A percentile compares a stretch with the other conserved stretches of the same genome.
Conservation (phyloP, 1,284 basidiomycete species). For the Boletus sp. region DNA sequence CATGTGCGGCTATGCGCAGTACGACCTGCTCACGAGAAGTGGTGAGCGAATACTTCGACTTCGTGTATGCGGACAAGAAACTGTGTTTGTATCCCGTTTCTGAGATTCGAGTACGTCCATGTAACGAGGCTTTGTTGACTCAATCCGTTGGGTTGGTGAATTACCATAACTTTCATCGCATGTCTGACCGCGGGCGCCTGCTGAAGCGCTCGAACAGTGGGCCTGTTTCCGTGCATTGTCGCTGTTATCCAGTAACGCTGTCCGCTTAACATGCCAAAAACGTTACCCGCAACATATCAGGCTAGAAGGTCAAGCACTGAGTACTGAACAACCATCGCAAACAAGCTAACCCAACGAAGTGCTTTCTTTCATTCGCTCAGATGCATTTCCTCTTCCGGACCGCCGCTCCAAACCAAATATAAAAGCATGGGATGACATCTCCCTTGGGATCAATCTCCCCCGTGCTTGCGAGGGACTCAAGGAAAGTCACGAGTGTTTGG, state of each 20-base stretch:
- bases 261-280: background rate
- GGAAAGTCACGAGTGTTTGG: background rate
- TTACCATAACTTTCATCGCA: background rate
- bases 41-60: conserved; percentile 20
- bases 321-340: background rate
- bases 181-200: background rate
- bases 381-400: conserved; percentile 1
- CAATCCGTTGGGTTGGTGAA: background rate
- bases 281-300: background rate
- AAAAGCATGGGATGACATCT: conserved; percentile 3
- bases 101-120: background rate
- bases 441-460: background rate
- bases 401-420: conserved; percentile 2
- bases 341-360: background rate
- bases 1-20: conserved; percentile 23
- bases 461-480: background rate
- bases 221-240: too few relatives aligned
- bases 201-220: background rate
- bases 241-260: background rate
- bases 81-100: background rate
- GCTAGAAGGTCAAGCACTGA: background rate
- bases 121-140: background rate
- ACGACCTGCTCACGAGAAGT: conserved; percentile 44
- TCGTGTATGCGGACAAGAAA: background rate
- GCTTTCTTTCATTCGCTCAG: background rate